phyloP scores from a whole-genome alignment of 1,284 basidiomycete species.

The Tylopilus sp. region DNA sequence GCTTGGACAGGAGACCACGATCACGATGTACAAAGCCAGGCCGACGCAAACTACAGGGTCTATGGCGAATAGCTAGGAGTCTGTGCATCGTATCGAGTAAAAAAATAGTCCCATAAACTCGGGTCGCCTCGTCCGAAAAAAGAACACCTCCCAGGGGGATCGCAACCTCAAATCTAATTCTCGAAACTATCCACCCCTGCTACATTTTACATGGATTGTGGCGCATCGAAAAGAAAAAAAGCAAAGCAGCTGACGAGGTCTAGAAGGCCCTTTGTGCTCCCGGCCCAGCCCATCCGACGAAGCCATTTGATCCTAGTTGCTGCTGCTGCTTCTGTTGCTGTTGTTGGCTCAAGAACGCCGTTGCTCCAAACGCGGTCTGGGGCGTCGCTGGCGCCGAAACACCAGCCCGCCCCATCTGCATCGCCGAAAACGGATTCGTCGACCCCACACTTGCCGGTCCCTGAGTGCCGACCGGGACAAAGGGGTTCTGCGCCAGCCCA shows the following conservation, averaged over 20 bases:
- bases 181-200: no score
- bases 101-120: no score
- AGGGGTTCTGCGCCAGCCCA: slow-evolving; percentile 8
- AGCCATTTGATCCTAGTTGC: slow-evolving; percentile 12
- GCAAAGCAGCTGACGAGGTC: neutral
- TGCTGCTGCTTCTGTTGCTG: slow-evolving; percentile 22
- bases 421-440: slow-evolving; percentile 21
- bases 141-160: no score
- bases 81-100: no score
- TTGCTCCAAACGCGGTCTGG: slow-evolving; percentile 13
- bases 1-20: no score
- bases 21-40: no score
- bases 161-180: no score
- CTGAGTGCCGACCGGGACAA: slow-evolving; percentile 1
- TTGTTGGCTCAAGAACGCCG: slow-evolving; percentile 7
- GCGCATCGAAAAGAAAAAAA: no score
- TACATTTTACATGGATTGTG: no score
- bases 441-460: neutral
- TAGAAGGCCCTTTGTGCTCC: slow-evolving; percentile 15
- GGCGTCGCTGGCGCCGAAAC: slow-evolving; percentile 7
- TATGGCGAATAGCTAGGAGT: no score
- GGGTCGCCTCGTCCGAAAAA: no score
- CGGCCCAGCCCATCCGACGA: slow-evolving; percentile 17
- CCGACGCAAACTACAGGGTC: no score
- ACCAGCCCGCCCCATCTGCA: slow-evolving; percentile 13